Percentiles rank a stretch among this genome's conserved stretches.
phyloP scores from a whole-genome alignment of 371 early-diverging fungal genomes.

The Chytridiales sp. region DNA sequence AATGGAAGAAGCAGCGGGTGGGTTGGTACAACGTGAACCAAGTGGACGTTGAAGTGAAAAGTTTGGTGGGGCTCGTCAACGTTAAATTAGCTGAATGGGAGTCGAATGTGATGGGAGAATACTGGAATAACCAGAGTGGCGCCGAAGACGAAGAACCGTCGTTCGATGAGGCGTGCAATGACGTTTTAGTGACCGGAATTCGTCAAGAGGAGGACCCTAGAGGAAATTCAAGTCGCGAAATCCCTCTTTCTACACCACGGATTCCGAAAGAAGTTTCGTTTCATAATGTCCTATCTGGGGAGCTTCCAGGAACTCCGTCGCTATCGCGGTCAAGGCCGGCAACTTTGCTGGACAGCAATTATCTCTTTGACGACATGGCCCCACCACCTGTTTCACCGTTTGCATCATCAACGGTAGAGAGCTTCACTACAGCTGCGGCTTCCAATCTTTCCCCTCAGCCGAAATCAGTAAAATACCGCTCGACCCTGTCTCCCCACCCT shows the following conservation, averaged over 20 bases:
- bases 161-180: not conserved
- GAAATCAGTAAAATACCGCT: no score
- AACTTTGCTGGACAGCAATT: no score
- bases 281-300: no score
- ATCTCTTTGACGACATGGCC: not conserved
- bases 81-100: not conserved
- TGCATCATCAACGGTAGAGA: not conserved
- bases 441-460: not conserved
- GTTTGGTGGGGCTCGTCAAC: not conserved
- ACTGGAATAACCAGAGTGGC: not conserved
- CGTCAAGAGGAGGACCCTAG: not conserved
- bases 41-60: not conserved
- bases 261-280: no score
- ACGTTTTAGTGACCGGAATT: not conserved
- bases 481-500: not conserved
- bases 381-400: not conserved
- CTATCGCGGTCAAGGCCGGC: no score
- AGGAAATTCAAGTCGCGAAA: no score
- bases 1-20: not conserved
- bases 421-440: not conserved
- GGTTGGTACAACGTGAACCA: constrained; percentile 1
- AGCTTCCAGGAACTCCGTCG: no score
- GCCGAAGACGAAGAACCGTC: not conserved
- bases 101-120: not conserved
- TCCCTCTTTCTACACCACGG: no score